phyloP scores from a whole-genome alignment of 208 protist genomes.

The Trypanosoma melophagium region DNA sequence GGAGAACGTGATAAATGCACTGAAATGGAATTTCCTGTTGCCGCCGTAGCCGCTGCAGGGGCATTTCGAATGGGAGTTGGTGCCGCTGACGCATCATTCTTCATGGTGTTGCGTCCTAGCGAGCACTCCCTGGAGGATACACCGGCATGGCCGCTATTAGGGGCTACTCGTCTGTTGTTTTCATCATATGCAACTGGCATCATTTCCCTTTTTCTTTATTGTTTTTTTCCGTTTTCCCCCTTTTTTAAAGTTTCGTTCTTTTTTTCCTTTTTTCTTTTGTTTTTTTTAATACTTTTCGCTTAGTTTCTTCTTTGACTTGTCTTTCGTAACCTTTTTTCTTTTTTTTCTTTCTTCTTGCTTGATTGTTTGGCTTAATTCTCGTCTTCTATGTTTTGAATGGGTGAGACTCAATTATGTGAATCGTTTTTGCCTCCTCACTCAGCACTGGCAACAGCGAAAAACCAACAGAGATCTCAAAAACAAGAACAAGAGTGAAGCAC shows the following conservation, averaged over 20 bases:
- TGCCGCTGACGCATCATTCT: neutral
- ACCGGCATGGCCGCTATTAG: neutral
- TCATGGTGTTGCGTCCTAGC: neutral
- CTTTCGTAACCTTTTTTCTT: no score
- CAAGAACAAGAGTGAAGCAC: no score
- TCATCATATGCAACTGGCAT: neutral
- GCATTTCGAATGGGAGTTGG: constrained; percentile 4
- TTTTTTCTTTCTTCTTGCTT: no score
- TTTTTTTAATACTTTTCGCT: neutral
- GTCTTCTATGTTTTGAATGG: no score
- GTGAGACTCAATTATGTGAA: no score
- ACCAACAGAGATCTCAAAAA: no score
- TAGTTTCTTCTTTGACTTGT: constrained; percentile 7
- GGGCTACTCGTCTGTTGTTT: neutral
- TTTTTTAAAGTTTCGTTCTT: neutral
- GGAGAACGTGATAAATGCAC: constrained; percentile 24
- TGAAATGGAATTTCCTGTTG: no score
- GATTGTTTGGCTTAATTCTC: no score
- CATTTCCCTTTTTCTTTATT: neutral
- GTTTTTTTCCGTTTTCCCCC: neutral
- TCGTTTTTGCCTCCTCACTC: no score
- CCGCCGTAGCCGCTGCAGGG: neutral
- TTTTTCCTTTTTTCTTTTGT: neutral
- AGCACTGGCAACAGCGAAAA: no score
- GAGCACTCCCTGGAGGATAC: neutral